Evolutionary conservation across 1,284 basidiomycete species (phyloP).

Genomic region (Marasmius tenuissimus): DNA sequence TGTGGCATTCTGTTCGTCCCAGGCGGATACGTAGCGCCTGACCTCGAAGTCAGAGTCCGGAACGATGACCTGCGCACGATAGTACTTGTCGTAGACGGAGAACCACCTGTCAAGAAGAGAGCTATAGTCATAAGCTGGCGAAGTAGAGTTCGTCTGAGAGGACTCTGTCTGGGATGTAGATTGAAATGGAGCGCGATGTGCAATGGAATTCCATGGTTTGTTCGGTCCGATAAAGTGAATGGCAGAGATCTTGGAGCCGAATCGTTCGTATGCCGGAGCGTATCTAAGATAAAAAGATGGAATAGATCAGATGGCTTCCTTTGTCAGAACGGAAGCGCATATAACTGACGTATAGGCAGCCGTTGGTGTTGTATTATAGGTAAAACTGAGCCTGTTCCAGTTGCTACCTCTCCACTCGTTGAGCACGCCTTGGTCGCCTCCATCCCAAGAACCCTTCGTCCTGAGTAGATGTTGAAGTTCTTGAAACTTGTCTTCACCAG

Average conservation of each 20-base stretch:
- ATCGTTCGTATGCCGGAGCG: conserved; percentile 93
- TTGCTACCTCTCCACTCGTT: conserved; percentile 90
- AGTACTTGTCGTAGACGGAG: conserved; percentile 85
- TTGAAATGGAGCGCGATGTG: conserved; percentile 58
- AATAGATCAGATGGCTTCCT: conserved; percentile 11
- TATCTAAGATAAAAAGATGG: conserved; percentile 53
- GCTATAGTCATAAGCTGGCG: conserved; percentile 67
- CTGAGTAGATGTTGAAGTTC: conserved; percentile 70
- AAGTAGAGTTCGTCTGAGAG: conserved; percentile 19
- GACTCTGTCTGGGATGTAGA: conserved; percentile 25
- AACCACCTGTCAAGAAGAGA: conserved; percentile 89
- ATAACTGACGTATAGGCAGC: conserved; percentile 88
- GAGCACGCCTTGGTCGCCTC: conserved; percentile 93
- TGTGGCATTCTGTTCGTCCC: conserved; percentile 53
- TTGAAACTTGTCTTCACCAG: conserved; percentile 80
- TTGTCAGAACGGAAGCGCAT: conserved; percentile 17
- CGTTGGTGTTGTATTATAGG: conserved; percentile 97
- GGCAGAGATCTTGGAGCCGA: conserved; percentile 83
- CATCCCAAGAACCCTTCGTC: conserved; percentile 89
- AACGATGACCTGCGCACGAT: conserved; percentile 53
- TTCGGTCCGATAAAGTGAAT: conserved; percentile 94
- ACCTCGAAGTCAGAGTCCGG: conserved; percentile 60
- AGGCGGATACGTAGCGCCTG: conserved; percentile 69
- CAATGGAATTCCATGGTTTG: conserved; percentile 88
- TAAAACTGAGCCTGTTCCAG: conserved; percentile 93